Base-by-base conservation (phyloP, 1,139 yeast species). In the Geotrichum restrictum region DNA sequence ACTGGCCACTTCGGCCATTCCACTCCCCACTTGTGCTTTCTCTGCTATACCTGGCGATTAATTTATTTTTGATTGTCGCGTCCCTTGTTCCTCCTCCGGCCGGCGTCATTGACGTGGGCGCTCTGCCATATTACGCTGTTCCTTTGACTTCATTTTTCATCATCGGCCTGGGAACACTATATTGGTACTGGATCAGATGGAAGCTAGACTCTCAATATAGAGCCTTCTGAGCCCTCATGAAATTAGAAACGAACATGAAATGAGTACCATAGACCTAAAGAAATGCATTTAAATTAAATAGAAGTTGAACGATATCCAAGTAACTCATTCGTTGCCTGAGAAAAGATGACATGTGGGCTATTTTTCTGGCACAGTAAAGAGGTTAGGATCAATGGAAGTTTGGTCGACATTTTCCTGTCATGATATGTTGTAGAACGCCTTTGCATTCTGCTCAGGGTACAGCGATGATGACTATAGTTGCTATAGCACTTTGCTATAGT, bases 21-120 rank as follows among this genome's bases (percentile, higher is more conserved):
- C 60, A 60, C 34, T 62, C 73, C 0, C 71, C 71, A 0, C 39
- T 55, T 27, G 32, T 52, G 10, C 53, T 71, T 10, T 67, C 72
- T 3, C 42, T 64, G 24, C 57, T 78, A 1, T 81, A 80, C 60
- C 62, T 80, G 14, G n/a, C 67, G 1, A 75, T 81, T 14, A 80
- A 80, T 58, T 37, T 79, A 3, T 79, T 79, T 56, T 68, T 81
- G 60, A 81, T 83, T 1, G 52, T 81, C 10, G 75, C 80, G 52
- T 85, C 85, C 5, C 80, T 81, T 63, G 66, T 81, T 0, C 82
- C 80, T 2, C 85, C 85, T 0, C 70, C 73, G 3, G 51, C 52
- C 1, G 54, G 57, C 6, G 60, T 57, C 3, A 54, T 56, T 13
- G 18, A 13, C 29, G 45, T 53, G 61, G 58, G 64, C 65, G 57